Evolutionary conservation across 768 basidiomycete species (phyloP), one percentile per base, ranked within the genome.

Genomic region (Pulveroboletus ravenelii): DNA sequence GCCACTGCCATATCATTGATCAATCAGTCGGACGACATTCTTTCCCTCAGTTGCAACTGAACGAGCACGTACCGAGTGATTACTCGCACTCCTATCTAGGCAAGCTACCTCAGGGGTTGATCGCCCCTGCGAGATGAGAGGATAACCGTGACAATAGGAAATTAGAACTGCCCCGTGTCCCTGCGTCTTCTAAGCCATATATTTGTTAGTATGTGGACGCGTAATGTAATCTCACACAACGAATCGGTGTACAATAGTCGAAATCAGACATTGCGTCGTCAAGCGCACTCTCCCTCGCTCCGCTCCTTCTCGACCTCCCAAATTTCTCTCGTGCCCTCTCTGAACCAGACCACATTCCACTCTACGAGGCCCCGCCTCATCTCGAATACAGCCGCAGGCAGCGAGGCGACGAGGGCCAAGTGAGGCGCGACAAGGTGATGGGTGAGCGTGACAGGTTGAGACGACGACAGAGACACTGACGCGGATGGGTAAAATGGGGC

Each of bases 301-400:
- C 65, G 54, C 60, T 88, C 84, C 54, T 73, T 77, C 63, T 91
- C 89, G 9, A 89, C 80, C 44, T 82, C 78, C 57, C 84, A 85
- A 37, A 93, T 89, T 68, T 90, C 87, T 65, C 86, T 80, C 43
- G 90, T 79, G 0, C 91, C 91, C 64, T 84, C 85, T 59, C 91
- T 70, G 64, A 93, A 87, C 67, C 84, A 90, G 34, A 89, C 84
- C 3, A 93, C 85, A 60, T 93, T 93, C 69, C 86, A 92, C 62
- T 93, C 91, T 29, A 93, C 73, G 41, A 92, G 71, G 18, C 87
- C 88, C 15, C 87, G 75, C 48, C 85, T 76, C 53, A 79, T 76
- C 46, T 90, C 85, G 56, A 80, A 90, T 41, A 88, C 81, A 30
- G 76, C 71, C 2, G 87, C 85, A 25, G 87, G 87, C 15, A 93